Conservation (phyloP, 2,329 filamentous ascomycete genomes). For the Lizonia empirigonia region DNA sequence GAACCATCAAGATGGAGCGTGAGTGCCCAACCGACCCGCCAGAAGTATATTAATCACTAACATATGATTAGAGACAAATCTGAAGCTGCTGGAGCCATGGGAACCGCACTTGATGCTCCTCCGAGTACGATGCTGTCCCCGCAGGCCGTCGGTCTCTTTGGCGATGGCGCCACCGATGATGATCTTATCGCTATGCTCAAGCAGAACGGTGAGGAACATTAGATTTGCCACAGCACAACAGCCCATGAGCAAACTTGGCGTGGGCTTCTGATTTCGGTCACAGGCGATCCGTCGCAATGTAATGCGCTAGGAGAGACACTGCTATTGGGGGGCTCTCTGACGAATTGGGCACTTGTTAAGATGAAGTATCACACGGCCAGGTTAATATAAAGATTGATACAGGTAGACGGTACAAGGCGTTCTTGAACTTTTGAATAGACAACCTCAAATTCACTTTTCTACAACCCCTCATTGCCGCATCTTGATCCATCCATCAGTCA, state of each 20-base stretch:
- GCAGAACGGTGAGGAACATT: conserved; percentile 11
- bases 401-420: background rate
- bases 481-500: conserved; percentile 30
- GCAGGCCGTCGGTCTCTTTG: background rate
- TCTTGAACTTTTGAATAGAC: background rate
- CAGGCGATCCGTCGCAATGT: no score
- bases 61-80: background rate
- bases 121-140: conserved; percentile 4
- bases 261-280: background rate
- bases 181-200: conserved; percentile 18
- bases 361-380: background rate
- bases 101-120: background rate
- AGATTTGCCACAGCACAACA: background rate
- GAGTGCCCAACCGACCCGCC: no score
- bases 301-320: background rate
- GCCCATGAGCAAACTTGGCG: background rate
- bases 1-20: background rate
- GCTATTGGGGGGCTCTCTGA: background rate
- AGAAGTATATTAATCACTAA: background rate
- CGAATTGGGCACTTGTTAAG: background rate
- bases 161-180: conserved; percentile 4
- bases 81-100: background rate
- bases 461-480: background rate
- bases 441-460: background rate
- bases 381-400: background rate